phyloP scores from a whole-genome alignment of 1,284 basidiomycete species.

The Malassezia dermatis region DNA sequence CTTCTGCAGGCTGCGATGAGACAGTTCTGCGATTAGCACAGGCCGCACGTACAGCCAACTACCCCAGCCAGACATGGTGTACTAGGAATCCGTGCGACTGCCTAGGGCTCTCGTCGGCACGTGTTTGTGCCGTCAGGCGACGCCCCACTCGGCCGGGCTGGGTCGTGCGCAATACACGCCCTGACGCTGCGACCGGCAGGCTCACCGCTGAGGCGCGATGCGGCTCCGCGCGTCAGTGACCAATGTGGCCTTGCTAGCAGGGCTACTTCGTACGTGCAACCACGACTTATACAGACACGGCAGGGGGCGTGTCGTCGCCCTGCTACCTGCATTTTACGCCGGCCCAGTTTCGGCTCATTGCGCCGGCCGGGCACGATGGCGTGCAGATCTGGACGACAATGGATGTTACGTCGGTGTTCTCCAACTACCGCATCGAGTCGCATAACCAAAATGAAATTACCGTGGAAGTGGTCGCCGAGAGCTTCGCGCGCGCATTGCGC shows the following conservation, averaged over 20 bases:
- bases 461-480: slow-evolving; percentile 61
- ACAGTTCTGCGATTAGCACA: slow-evolving; percentile 11
- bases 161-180: neutral
- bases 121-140: neutral
- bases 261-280: slow-evolving; percentile 6
- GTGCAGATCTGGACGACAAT: slow-evolving; percentile 45
- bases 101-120: neutral
- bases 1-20: slow-evolving; percentile 7
- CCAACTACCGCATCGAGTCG: slow-evolving; percentile 72
- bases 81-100: neutral
- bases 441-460: slow-evolving; percentile 74
- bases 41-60: slow-evolving; percentile 35
- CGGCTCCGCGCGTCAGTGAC: slow-evolving; percentile 10
- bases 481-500: slow-evolving; percentile 62
- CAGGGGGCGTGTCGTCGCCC: neutral
- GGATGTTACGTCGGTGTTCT: slow-evolving; percentile 58
- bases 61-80: slow-evolving; percentile 41
- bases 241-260: slow-evolving; percentile 9
- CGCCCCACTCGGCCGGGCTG: slow-evolving; percentile 1
- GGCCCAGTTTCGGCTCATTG: slow-evolving; percentile 8
- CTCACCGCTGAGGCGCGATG: neutral
- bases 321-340: slow-evolving; percentile 14
- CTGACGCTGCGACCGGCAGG: neutral
- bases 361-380: slow-evolving; percentile 11
- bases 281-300: neutral